Conservation (phyloP, 2,329 filamentous ascomycete genomes). For the Pseudogymnoascus sp. region DNA sequence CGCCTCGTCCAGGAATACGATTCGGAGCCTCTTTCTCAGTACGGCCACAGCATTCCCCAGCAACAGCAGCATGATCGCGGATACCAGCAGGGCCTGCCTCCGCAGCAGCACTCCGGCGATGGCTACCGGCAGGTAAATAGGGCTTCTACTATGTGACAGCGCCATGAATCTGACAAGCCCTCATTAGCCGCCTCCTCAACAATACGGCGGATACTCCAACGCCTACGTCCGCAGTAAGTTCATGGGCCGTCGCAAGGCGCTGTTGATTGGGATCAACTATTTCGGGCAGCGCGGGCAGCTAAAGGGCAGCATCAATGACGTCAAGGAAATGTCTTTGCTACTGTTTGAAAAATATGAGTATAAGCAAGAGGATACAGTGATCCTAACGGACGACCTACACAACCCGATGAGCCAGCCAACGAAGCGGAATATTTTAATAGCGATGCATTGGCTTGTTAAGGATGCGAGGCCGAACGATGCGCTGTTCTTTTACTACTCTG, state of each 20-base stretch:
- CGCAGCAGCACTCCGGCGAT: too few relatives aligned
- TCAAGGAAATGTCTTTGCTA: conserved; percentile 93
- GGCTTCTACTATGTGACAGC: too few relatives aligned
- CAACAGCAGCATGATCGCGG: too few relatives aligned
- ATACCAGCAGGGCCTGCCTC: too few relatives aligned
- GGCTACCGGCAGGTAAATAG: too few relatives aligned
- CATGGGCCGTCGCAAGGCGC: conserved; percentile 77
- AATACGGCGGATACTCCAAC: too few relatives aligned
- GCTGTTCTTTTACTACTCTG: conserved; percentile 95
- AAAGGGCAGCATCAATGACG: conserved; percentile 92
- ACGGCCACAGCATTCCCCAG: too few relatives aligned
- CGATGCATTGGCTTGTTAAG: conserved; percentile 97
- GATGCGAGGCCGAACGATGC: conserved; percentile 89
- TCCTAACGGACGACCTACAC: conserved; percentile 92
- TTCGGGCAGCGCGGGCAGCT: conserved; percentile 87
- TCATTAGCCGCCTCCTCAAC: too few relatives aligned
- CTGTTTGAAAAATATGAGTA: conserved; percentile 85
- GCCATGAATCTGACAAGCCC: too few relatives aligned
- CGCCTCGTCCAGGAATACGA: too few relatives aligned
- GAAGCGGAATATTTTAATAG: conserved; percentile 87
- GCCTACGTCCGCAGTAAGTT: conserved; percentile 49
- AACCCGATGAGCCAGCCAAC: conserved; percentile 96
- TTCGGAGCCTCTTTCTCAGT: too few relatives aligned
- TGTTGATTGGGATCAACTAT: conserved; percentile 94
- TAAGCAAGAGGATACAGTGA: conserved; percentile 92